Evolutionary conservation across 345 rosid species (phyloP).

Genomic region (Eucalyptus curtisii): DNA sequence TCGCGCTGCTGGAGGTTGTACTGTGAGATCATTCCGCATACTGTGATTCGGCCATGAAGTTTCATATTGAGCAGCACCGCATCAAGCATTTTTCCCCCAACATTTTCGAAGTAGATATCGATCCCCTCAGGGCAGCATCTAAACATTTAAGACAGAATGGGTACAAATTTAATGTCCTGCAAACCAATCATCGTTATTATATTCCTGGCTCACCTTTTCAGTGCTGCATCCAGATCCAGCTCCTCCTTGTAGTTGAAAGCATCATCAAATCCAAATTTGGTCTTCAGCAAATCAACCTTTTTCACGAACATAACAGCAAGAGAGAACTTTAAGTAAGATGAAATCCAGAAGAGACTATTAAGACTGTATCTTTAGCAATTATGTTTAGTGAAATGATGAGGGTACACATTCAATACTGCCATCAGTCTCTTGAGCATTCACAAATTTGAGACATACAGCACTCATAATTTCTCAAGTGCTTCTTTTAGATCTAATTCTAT

Average conservation of each 20-base stretch:
- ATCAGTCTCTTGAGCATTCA: neutral
- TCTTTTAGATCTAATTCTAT: neutral
- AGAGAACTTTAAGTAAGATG: neutral
- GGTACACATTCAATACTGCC: neutral
- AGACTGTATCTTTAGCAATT: no score
- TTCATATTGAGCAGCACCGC: conserved; percentile 15
- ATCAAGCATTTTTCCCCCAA: conserved; percentile 19
- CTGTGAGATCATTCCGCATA: conserved; percentile 16
- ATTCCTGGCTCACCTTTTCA: conserved; percentile 23
- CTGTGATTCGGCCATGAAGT: conserved; percentile 5
- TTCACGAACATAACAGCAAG: neutral
- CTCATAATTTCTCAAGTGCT: neutral
- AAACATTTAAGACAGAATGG: neutral
- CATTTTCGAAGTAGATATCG: conserved; percentile 16
- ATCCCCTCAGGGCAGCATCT: conserved; percentile 6
- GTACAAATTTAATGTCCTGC: neutral
- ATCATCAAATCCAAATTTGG: conserved; percentile 35
- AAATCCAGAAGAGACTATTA: neutral
- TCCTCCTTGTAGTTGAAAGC: conserved; percentile 57
- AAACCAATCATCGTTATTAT: neutral
- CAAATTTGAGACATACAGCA: neutral
- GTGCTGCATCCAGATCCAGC: conserved; percentile 11
- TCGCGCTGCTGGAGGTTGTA: conserved; percentile 9
- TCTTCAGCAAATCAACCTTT: conserved; percentile 35
- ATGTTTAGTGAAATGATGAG: neutral